Evolutionary conservation across 2,329 filamentous ascomycete species (phyloP), one percentile per base, ranked within the genome.

Genomic region (Ophiostoma triangulosporum): DNA sequence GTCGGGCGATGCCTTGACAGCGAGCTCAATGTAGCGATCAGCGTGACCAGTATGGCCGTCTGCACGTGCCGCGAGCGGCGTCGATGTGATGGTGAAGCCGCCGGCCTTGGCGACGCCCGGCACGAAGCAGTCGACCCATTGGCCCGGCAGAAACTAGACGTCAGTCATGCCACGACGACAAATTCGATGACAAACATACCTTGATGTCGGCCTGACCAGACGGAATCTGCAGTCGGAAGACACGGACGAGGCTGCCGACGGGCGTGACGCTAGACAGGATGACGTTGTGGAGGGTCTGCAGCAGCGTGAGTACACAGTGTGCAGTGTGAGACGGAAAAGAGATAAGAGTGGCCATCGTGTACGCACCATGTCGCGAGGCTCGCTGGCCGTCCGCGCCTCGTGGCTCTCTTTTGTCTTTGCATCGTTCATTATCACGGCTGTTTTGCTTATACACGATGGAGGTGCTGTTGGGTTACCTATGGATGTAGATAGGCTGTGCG

Each of bases 61-160:
- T 9, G 24, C 31, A n/a, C 4, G 20, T 3, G 78, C 75, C 53
- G 73, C 69, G 40, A 74, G 75, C 0, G 88, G 88, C 0, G 84
- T 70, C 1, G 86, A 93, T 6, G 88, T 91, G 58, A 95, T 85
- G 40, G 88, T 95, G 71, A 95, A 95, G 55, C 89, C 89, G 32
- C 89, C 89, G 3, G 87, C 82, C 64, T 84, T 81, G 43, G 75
- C 62, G 45, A 87, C 69, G 35, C 71, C 72, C 1, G 89, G 88
- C 52, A 88, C 77, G 64, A 85, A 83, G 6, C 88, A 82, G 65
- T 95, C 89, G 54, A 95, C 75, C 87, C 88, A 95, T 72, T 95
- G 89, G 52, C 89, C 89, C 5, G 89, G 80, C 6, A 81, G 73
- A 68, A 93, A 94, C 75, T 86, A 66, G n/a, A 17, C 35, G 26